phyloP scores from a whole-genome alignment of 495 filamentous ascomycete species.

The Wilcoxina mikolae region DNA sequence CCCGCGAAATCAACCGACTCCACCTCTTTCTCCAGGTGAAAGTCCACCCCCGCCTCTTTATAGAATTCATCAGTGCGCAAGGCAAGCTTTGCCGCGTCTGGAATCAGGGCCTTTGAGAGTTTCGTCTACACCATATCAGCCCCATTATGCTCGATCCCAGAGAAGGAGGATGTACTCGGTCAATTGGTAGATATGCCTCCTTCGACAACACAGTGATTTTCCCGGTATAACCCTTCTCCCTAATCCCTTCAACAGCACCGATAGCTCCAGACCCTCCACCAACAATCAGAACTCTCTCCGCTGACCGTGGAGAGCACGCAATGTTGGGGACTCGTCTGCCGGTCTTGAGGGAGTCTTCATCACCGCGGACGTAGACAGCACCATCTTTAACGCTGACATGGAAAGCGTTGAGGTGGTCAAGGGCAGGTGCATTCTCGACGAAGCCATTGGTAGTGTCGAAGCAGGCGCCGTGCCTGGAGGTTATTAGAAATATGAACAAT shows the following conservation, averaged over 20 bases:
- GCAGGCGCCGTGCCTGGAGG: constrained; percentile 43
- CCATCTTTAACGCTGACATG: constrained; percentile 64
- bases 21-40: constrained; percentile 55
- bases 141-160: background rate
- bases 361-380: constrained; percentile 68
- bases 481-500: background rate
- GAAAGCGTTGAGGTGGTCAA: constrained; percentile 69
- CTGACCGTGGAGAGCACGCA: constrained; percentile 50
- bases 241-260: constrained; percentile 64
- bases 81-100: constrained; percentile 64
- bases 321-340: constrained; percentile 56
- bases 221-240: constrained; percentile 67
- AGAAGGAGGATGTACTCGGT: constrained; percentile 40
- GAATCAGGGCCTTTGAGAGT: constrained; percentile 82
- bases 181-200: constrained; percentile 73
- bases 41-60: constrained; percentile 54
- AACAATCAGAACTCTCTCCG: constrained; percentile 62
- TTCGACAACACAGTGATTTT: constrained; percentile 68
- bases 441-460: constrained; percentile 82
- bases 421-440: constrained; percentile 79
- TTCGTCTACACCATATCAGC: constrained; percentile 42
- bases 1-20: constrained; percentile 55
- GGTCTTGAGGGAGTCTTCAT: constrained; percentile 63
- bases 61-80: constrained; percentile 65
- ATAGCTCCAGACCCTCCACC: constrained; percentile 78